These are phyloP conservation scores for Botrytis cinerea DNA, from an alignment of 2,329 filamentous ascomycete genomes.

Conservation along the genomic window DNA sequence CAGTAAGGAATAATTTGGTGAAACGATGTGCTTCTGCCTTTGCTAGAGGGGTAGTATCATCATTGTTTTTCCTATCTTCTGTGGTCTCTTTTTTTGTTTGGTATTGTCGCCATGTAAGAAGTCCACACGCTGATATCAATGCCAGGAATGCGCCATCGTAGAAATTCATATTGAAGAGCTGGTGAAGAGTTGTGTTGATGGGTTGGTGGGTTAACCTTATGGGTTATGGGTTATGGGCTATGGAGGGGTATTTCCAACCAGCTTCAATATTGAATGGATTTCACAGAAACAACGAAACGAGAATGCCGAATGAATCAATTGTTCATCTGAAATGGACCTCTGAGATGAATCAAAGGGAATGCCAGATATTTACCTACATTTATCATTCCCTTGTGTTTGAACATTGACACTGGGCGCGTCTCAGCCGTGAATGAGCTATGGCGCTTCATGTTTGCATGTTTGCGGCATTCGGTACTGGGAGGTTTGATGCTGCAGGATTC, in stretches of 20 bases:
- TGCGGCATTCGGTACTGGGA: background rate
- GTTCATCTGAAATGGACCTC: conserved; percentile 6
- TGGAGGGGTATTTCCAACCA: conserved; percentile 1
- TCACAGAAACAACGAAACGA: background rate
- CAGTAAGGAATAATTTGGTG: conserved; percentile 43
- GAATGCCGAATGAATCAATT: background rate
- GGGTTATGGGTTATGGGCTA: background rate
- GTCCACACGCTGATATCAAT: conserved; percentile 35
- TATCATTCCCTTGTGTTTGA: background rate
- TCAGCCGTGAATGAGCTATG: conserved; percentile 8
- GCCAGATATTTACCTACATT: background rate
- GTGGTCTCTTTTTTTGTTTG: conserved; percentile 26
- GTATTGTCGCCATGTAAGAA: conserved; percentile 39
- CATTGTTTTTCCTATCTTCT: conserved; percentile 29
- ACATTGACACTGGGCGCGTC: conserved; percentile 1
- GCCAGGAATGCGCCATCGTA: conserved; percentile 36
- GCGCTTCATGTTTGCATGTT: background rate
- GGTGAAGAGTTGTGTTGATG: background rate
- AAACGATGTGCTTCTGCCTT: conserved; percentile 38
- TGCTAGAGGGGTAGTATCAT: conserved; percentile 32
- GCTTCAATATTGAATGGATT: background rate
- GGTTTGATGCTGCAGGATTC: background rate
- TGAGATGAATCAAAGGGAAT: background rate
- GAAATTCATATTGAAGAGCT: conserved; percentile 32
- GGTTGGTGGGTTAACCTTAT: background rate